phyloP scores from a whole-genome alignment of 805 yeast genomes.

The Barnettozyma populi region DNA sequence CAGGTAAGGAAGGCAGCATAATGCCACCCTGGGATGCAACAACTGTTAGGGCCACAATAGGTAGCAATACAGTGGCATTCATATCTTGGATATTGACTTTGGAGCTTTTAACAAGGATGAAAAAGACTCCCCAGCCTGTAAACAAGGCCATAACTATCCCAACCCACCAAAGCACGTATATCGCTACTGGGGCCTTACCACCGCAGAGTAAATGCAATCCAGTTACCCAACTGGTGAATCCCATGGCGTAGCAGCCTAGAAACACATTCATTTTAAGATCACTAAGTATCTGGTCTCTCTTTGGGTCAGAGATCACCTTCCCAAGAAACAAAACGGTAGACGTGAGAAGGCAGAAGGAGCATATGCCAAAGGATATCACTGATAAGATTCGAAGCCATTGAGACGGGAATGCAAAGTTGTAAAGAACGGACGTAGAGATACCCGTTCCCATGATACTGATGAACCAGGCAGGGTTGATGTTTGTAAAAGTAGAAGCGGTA shows the following conservation, averaged over 20 bases:
- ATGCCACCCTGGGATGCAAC: conserved; percentile 65
- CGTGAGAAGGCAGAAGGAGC: conserved; percentile 41
- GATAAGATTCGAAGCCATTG: conserved; percentile 55
- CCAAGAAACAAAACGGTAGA: conserved; percentile 38
- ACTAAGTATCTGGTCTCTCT: conserved; percentile 27
- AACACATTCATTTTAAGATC: conserved; percentile 50
- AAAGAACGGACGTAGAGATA: conserved; percentile 55
- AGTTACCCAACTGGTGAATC: conserved; percentile 58
- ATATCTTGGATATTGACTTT: conserved; percentile 34
- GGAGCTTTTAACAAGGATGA: conserved; percentile 34
- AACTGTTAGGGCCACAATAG: conserved; percentile 78
- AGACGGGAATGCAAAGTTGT: conserved; percentile 59
- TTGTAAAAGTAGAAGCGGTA: not conserved
- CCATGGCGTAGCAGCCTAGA: conserved; percentile 82
- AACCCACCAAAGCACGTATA: conserved; percentile 73
- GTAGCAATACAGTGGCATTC: conserved; percentile 58
- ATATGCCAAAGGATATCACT: conserved; percentile 56
- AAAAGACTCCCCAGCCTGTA: conserved; percentile 54
- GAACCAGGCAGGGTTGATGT: conserved; percentile 54
- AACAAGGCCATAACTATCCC: conserved; percentile 47
- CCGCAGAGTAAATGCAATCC: conserved; percentile 44
- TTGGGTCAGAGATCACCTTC: conserved; percentile 32
- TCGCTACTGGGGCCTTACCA: conserved; percentile 31
- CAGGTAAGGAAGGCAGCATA: conserved; percentile 40
- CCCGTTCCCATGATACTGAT: conserved; percentile 86